A percentile compares a stretch with the other conserved stretches of the same genome.
Evolutionary conservation across 2,329 filamentous ascomycete genomes (phyloP).

Genomic region (Chlorencoelia australis): DNA sequence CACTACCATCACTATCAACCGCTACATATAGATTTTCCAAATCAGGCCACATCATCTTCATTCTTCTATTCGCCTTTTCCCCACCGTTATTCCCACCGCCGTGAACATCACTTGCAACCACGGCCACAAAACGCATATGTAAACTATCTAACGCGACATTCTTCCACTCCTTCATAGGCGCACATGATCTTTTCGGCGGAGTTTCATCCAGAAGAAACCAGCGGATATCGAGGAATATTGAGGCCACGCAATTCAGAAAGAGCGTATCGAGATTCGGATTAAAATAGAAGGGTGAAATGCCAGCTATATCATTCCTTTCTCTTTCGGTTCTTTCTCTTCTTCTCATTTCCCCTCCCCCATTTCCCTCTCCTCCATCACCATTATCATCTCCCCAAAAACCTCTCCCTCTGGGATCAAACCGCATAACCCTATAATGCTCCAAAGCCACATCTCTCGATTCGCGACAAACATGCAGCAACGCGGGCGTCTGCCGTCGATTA

Average conservation of each 20-base stretch:
- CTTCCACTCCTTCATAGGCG: slow-evolving; percentile 23
- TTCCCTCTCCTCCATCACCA: too few relatives aligned
- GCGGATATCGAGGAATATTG: slow-evolving; percentile 25
- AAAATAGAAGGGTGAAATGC: slow-evolving; percentile 25
- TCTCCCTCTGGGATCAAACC: slow-evolving; percentile 18
- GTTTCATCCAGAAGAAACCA: slow-evolving; percentile 24
- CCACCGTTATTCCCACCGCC: too few relatives aligned
- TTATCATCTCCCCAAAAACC: too few relatives aligned
- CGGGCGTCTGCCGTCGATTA: slow-evolving; percentile 19
- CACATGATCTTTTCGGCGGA: slow-evolving; percentile 11
- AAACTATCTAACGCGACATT: slow-evolving; percentile 25
- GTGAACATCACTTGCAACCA: slow-evolving; percentile 16
- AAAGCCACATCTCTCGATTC: slow-evolving; percentile 21
- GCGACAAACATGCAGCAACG: slow-evolving; percentile 18
- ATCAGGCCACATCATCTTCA: slow-evolving; percentile 22
- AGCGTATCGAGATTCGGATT: slow-evolving; percentile 20
- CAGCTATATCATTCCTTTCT: slow-evolving; percentile 14
- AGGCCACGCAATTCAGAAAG: slow-evolving; percentile 18
- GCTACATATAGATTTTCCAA: slow-evolving; percentile 21
- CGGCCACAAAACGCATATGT: slow-evolving; percentile 22
- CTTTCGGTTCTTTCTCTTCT: background rate
- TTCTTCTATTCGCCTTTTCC: slow-evolving; percentile 19
- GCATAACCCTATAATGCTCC: slow-evolving; percentile 20
- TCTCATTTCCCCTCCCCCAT: too few relatives aligned
- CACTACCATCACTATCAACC: slow-evolving; percentile 21